A percentile compares a stretch with the other conserved stretches of the same genome.
These are phyloP conservation scores for Primulina eburnea DNA, from an alignment of 257 asterid species.

Conservation along the genomic window DNA sequence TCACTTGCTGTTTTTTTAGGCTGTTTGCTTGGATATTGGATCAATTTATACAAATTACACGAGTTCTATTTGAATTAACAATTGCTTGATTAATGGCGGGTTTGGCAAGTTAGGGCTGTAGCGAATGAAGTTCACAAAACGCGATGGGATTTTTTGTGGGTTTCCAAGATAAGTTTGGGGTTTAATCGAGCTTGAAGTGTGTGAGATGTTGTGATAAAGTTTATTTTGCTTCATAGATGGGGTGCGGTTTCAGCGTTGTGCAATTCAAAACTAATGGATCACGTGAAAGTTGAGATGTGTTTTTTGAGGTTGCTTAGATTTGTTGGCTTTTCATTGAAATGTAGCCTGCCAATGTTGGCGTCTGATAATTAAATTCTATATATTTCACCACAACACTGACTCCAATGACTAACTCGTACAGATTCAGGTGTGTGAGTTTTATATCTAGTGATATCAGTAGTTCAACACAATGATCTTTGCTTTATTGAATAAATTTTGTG, in stretches of 20 bases:
- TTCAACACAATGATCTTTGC: neutral
- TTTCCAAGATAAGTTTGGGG: neutral
- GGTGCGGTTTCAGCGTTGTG: no score
- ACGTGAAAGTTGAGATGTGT: no score
- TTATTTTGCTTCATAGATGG: neutral
- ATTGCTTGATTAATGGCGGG: neutral
- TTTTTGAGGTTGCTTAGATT: neutral
- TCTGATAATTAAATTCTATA: no score
- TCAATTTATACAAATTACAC: neutral
- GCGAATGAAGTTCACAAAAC: neutral
- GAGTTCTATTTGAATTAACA: neutral
- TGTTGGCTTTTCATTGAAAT: neutral
- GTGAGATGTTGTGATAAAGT: neutral
- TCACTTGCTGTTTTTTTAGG: neutral
- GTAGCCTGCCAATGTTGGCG: neutral
- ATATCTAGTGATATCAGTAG: neutral
- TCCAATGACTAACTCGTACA: neutral
- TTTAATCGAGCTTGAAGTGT: neutral
- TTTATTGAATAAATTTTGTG: constrained; percentile 12
- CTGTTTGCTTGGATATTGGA: neutral
- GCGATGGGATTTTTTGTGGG: neutral
- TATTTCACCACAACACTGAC: no score
- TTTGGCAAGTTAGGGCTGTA: neutral
- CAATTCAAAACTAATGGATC: no score
- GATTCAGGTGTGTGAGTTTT: neutral